Base-by-base conservation (phyloP, 2,329 filamentous ascomycete species). In the Xylariaceae sp. region DNA sequence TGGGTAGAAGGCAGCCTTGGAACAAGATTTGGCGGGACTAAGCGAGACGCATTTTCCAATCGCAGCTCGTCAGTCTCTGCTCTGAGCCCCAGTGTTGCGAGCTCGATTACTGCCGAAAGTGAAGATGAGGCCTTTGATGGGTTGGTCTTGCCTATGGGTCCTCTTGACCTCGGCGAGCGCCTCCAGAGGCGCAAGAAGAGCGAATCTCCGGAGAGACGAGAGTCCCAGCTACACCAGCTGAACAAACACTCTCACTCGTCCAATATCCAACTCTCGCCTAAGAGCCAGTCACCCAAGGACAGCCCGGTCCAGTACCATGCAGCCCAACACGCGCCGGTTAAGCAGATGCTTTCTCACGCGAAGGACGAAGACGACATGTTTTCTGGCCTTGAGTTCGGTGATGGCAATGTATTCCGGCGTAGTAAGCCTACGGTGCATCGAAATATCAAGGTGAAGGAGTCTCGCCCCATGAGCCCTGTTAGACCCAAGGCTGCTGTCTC, bases 1-100 rank as follows among this genome's bases (percentile, higher is more conserved):
- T 94, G 90, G 83, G 86, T 83, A 33, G 92, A 96, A 60, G 89
- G 88, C 35, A 95, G 89, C 56, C 69, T 95, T 38, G 88, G 90
- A 24, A 94, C 90, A 28, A 77, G 90, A 37, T 90, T 89, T 60
- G 89, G 84, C 24, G 90, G 90, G 28, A 94, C 87, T 11, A 75
- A 79, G 44, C 78, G 86, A 49, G 86, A 90, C 51, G 74, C 71
- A n/a, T 77, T 77, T 25, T 89, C 86, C 31, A 79, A 80, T 50
- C 79, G 86, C 50, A 92, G 86, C 63, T 94, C 88, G 1, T 90
- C 87, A 13, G 78, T 82, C 22, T 94, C 89, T 24, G 85, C 86
- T 18, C 73, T 95, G 57, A 96, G 90, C 53, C 90, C 92, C 11
- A 96, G 89, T 56, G 75, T 94, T 36, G 85, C 88, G 14, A 96